A percentile compares a stretch with the other conserved stretches of the same genome.
phyloP scores from a whole-genome alignment of 139 green algal genomes.

The Picocystis salinarum region DNA sequence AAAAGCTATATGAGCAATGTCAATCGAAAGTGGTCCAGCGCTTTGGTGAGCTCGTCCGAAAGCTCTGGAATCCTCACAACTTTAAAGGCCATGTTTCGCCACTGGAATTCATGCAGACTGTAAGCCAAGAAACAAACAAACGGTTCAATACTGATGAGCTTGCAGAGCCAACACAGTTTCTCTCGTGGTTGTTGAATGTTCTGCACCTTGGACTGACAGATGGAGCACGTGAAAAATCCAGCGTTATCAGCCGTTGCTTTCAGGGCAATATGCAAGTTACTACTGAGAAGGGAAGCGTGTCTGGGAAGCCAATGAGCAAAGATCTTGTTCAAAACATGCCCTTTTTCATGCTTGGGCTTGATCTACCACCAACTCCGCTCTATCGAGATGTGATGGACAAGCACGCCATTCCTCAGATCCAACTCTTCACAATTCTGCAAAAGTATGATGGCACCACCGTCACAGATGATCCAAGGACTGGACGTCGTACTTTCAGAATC shows the following conservation, averaged over 20 bases:
- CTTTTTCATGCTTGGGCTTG: constrained; percentile 81
- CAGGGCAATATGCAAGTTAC: constrained; percentile 79
- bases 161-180: constrained; percentile 57
- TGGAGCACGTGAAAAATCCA: constrained; percentile 50
- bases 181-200: constrained; percentile 79
- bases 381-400: constrained; percentile 92
- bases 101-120: constrained; percentile 91
- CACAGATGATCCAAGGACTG: constrained; percentile 52
- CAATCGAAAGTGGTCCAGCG: constrained; percentile 44
- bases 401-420: constrained; percentile 94
- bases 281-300: constrained; percentile 40
- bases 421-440: constrained; percentile 53
- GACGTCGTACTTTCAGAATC: constrained; percentile 53
- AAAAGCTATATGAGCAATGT: constrained; percentile 40
- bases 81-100: constrained; percentile 81
- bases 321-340: constrained; percentile 44
- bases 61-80: constrained; percentile 84
- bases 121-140: constrained; percentile 59
- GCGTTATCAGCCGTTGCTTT: constrained; percentile 78
- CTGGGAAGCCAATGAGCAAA: constrained; percentile 2
- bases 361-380: constrained; percentile 83
- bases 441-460: constrained; percentile 77
- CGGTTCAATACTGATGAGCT: constrained; percentile 69
- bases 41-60: constrained; percentile 82
- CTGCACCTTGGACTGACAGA: constrained; percentile 71